These are phyloP conservation scores for Neoscytalidium dimidiatum DNA, from an alignment of 2,329 filamentous ascomycete genomes.

Conservation along the genomic window DNA sequence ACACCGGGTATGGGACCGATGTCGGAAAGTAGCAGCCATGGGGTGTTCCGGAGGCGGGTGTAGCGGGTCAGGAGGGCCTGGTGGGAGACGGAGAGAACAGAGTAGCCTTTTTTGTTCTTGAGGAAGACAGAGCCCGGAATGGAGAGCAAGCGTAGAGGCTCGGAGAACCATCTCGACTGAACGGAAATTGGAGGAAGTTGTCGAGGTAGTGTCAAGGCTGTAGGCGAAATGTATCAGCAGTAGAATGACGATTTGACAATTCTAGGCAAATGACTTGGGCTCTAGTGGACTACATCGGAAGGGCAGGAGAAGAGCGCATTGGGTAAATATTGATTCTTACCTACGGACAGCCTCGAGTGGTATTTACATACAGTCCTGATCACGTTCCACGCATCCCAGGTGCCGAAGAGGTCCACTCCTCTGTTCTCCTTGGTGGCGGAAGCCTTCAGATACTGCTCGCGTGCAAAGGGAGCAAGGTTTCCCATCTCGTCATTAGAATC, in stretches of 20 bases:
- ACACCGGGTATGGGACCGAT: constrained; percentile 57
- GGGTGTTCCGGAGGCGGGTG: constrained; percentile 58
- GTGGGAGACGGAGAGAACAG: constrained; percentile 59
- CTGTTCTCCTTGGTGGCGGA: constrained; percentile 10
- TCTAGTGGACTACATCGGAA: too few species aligned
- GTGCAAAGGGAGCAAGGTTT: constrained; percentile 54
- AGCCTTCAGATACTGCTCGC: constrained; percentile 33
- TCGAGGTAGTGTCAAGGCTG: constrained; percentile 61
- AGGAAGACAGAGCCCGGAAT: constrained; percentile 57
- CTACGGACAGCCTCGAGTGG: constrained; percentile 74
- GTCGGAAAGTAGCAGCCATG: constrained; percentile 63
- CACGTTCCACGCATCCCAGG: constrained; percentile 93
- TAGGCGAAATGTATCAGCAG: constrained; percentile 11
- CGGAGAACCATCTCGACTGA: constrained; percentile 64
- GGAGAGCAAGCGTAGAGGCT: constrained; percentile 60
- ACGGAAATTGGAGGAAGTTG: constrained; percentile 58
- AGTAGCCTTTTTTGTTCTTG: constrained; percentile 60
- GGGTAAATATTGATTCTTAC: constrained; percentile 57
- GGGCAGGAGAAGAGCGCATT: neutral
- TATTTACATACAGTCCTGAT: constrained; percentile 87
- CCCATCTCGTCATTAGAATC: constrained; percentile 55
- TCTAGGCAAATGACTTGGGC: too few species aligned
- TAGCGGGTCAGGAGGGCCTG: constrained; percentile 59
- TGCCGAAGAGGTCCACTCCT: constrained; percentile 65
- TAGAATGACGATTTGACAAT: too few species aligned